Percentiles rank a stretch among this genome's conserved stretches.
Conservation (phyloP, 345 rosid genomes). For the Ceriops zippeliana region DNA sequence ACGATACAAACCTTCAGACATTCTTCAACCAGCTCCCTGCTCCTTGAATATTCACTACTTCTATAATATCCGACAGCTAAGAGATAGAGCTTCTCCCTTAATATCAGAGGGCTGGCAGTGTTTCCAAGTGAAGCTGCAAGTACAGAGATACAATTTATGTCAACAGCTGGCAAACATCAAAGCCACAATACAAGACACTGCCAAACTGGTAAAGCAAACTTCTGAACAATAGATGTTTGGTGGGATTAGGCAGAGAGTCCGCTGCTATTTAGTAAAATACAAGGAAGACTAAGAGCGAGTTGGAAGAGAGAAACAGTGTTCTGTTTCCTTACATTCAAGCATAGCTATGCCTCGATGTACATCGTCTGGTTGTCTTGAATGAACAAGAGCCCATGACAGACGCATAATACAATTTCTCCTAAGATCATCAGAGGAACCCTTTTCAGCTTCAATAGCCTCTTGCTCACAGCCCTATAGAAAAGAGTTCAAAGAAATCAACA, state of each 20-base stretch:
- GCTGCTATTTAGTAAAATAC: background rate
- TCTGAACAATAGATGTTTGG: background rate
- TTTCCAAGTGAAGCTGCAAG: conserved; percentile 55
- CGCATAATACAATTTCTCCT: conserved; percentile 59
- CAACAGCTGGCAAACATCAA: background rate
- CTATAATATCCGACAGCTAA: conserved; percentile 74
- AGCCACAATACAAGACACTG: background rate
- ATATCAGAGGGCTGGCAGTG: conserved; percentile 30
- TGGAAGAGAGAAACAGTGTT: background rate
- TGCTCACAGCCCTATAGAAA: conserved; percentile 57
- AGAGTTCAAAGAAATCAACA: background rate
- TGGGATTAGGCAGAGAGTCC: background rate
- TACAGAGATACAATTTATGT: background rate
- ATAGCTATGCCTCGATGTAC: conserved; percentile 73
- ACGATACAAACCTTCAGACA: conserved; percentile 51
- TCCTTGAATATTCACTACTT: conserved; percentile 57
- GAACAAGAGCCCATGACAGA: conserved; percentile 85
- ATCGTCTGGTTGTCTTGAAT: conserved; percentile 55
- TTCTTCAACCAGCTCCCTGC: conserved; percentile 55
- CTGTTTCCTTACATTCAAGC: conserved; percentile 54
- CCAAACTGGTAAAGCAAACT: background rate
- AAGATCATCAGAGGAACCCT: conserved; percentile 42
- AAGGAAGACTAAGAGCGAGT: background rate
- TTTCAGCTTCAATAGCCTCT: conserved; percentile 58
- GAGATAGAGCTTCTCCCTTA: conserved; percentile 70